Conservation (phyloP, 345 rosid genomes). For the Angophora floribunda region DNA sequence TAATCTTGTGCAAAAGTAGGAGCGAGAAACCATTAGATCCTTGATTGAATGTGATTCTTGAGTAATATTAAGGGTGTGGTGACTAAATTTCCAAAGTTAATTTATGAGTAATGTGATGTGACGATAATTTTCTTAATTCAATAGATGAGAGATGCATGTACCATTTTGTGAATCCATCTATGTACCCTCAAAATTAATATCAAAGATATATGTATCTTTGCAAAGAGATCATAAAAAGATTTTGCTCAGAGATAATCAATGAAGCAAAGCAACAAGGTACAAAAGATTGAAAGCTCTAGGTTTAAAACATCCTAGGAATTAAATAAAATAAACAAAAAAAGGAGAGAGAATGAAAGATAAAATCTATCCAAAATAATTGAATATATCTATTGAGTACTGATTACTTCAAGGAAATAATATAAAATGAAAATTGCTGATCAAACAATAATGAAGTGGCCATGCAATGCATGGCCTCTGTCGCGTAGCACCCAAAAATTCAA, state of each 20-base stretch:
- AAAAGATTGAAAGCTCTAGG: not conserved
- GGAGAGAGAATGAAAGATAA: not conserved
- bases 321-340: not conserved
- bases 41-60: not conserved
- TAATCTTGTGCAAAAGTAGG: no score
- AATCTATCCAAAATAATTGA: not conserved
- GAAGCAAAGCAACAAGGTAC: not conserved
- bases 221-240: not conserved
- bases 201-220: not conserved
- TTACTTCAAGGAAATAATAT: not conserved
- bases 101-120: fast-evolving
- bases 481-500: not conserved
- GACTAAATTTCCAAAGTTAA: not conserved
- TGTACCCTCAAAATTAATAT: not conserved
- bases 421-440: not conserved
- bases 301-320: not conserved
- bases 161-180: not conserved
- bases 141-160: not conserved
- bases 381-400: not conserved
- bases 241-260: not conserved
- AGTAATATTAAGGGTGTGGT: not conserved
- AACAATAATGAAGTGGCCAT: not conserved
- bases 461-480: not conserved
- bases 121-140: fast-evolving
- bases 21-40: not conserved